Conservation (phyloP, 139 green algal genomes). For the Chlorella sp. region DNA sequence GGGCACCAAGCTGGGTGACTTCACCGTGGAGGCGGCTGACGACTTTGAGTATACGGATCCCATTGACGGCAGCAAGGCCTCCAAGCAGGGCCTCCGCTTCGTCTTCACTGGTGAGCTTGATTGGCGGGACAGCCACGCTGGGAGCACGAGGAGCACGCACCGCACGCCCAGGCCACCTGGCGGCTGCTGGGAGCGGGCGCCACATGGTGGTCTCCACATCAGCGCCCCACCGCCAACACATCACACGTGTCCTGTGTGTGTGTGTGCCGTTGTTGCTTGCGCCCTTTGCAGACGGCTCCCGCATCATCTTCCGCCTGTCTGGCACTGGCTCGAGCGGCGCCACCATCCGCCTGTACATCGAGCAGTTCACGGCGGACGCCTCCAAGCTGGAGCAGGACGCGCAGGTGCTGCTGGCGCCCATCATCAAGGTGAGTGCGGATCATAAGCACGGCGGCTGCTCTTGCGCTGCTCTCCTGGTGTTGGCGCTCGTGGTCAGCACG, state of each 20-base stretch:
- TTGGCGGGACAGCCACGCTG: no score
- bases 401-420: conserved; percentile 47
- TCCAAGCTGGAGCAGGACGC: conserved; percentile 75
- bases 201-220: no score
- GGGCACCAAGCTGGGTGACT: conserved; percentile 74
- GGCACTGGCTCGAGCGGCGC: conserved; percentile 88
- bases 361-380: conserved; percentile 88
- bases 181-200: no score
- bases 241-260: no score
- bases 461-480: no score
- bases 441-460: background rate
- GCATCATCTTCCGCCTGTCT: conserved; percentile 95
- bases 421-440: conserved; percentile 41
- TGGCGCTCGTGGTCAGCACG: background rate
- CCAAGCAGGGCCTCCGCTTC: conserved; percentile 93
- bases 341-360: conserved; percentile 97
- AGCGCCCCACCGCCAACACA: no score
- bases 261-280: no score
- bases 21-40: conserved; percentile 79
- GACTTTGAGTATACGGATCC: conserved; percentile 98
- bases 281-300: conserved; percentile 67
- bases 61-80: conserved; percentile 86
- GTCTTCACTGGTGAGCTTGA: conserved; percentile 81
- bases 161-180: no score
- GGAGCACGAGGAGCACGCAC: no score